Percentiles rank a stretch among this genome's conserved stretches.
These are phyloP conservation scores for Tolypocladium album DNA, from an alignment of 2,329 filamentous ascomycete species.

Conservation along the genomic window DNA sequence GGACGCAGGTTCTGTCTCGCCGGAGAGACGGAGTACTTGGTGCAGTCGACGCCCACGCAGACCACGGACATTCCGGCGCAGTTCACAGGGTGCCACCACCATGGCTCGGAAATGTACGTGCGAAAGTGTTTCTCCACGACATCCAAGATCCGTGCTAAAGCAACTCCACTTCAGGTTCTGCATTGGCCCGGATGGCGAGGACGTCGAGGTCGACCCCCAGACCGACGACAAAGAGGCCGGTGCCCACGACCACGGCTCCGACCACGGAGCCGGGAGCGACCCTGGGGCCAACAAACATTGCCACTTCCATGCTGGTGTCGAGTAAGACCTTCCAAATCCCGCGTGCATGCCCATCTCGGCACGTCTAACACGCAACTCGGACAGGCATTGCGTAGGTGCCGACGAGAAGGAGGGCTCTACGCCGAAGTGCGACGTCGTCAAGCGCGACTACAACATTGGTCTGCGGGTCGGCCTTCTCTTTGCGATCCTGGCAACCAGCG, in stretches of 20 bases:
- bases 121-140: no score
- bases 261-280: slow-evolving; percentile 7
- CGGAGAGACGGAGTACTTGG: slow-evolving; percentile 29
- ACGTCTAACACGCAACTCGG: not conserved
- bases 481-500: slow-evolving; percentile 57
- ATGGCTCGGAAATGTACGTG: slow-evolving; percentile 45
- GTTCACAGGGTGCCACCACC: slow-evolving; percentile 55
- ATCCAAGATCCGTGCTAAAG: not conserved
- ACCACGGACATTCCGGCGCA: slow-evolving; percentile 45
- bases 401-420: slow-evolving; percentile 27
- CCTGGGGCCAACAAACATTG: slow-evolving; percentile 6
- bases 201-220: slow-evolving; percentile 44
- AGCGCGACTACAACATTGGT: slow-evolving; percentile 53
- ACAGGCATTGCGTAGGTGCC: slow-evolving; percentile 45
- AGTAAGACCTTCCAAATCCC: slow-evolving; percentile 37
- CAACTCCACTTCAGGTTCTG: slow-evolving; percentile 45
- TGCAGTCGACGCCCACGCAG: slow-evolving; percentile 37
- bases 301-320: slow-evolving; percentile 66
- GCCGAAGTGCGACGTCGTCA: slow-evolving; percentile 30
- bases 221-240: slow-evolving; percentile 12
- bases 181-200: slow-evolving; percentile 44
- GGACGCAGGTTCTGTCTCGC: slow-evolving; percentile 31
- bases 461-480: slow-evolving; percentile 64
- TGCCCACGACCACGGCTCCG: slow-evolving; percentile 8
- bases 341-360: not conserved